These are phyloP conservation scores for Pyricularia sp. DNA, from an alignment of 2,329 filamentous ascomycete species.

Conservation along the genomic window DNA sequence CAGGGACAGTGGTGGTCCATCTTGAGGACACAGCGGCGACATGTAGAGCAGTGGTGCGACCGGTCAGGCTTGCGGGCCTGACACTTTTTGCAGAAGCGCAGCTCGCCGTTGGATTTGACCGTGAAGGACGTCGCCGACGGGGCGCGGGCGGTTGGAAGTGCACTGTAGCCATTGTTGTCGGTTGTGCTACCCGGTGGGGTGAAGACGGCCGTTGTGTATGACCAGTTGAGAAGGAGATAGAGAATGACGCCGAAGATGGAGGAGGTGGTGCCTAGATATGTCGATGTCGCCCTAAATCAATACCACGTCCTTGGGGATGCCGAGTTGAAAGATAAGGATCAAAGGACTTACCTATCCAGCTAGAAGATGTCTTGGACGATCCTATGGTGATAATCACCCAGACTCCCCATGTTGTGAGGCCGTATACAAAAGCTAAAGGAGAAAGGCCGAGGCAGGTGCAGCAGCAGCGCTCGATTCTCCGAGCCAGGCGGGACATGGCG, in stretches of 20 bases:
- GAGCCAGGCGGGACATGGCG: constrained; percentile 53
- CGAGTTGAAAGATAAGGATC: neutral
- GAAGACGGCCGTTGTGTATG: constrained; percentile 89
- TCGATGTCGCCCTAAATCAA: neutral
- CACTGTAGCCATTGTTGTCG: constrained; percentile 61
- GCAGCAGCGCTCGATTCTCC: constrained; percentile 72
- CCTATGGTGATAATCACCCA: constrained; percentile 77
- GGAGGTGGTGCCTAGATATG: constrained; percentile 35
- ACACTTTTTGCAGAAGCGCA: constrained; percentile 96
- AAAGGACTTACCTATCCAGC: constrained; percentile 45
- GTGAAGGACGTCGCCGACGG: constrained; percentile 67
- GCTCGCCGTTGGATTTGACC: constrained; percentile 81
- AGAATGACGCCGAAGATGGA: constrained; percentile 60
- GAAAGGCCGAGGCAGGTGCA: constrained; percentile 73
- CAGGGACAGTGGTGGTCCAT: constrained; percentile 99
- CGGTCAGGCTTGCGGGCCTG: constrained; percentile 90
- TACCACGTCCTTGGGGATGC: neutral
- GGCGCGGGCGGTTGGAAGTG: constrained; percentile 65
- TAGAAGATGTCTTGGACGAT: constrained; percentile 38
- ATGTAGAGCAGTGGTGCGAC: constrained; percentile 93
- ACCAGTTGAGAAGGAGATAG: constrained; percentile 75
- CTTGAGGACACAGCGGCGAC: constrained; percentile 88
- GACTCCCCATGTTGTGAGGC: constrained; percentile 86
- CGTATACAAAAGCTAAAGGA: constrained; percentile 82
- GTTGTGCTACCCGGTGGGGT: constrained; percentile 72